phyloP scores from a whole-genome alignment of 2,329 filamentous ascomycete species.

The Chaetoscypha palmicola region DNA sequence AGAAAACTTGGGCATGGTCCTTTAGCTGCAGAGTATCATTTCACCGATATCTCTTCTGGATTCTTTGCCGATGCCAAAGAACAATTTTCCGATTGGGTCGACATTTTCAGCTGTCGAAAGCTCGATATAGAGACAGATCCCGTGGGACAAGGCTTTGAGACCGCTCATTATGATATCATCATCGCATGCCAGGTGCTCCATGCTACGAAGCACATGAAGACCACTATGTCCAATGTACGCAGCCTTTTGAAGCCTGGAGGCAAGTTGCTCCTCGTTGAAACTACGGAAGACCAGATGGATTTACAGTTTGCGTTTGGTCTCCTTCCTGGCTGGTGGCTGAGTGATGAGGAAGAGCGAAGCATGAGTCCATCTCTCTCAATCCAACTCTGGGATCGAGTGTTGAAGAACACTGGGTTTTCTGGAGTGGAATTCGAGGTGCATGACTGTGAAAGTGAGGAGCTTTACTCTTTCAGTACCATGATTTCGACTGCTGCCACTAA shows the following conservation, averaged over 20 bases:
- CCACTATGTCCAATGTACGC: constrained; percentile 24
- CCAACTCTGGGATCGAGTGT: neutral
- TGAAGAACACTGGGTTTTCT: neutral
- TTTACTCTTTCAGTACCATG: neutral
- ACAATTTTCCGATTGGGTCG: constrained; percentile 7
- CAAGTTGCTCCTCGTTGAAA: constrained; percentile 25
- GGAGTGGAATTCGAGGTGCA: neutral
- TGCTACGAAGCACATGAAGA: constrained; percentile 19
- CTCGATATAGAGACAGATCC: constrained; percentile 21
- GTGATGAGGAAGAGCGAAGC: neutral
- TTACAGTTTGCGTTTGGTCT: constrained; percentile 13
- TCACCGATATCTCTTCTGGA: constrained; percentile 22
- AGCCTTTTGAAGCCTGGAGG: constrained; percentile 28
- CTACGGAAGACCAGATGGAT: constrained; percentile 16
- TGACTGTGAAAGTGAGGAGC: neutral
- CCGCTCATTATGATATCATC: constrained; percentile 20
- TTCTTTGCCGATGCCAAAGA: constrained; percentile 32
- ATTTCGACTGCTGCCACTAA: neutral
- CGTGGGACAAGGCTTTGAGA: constrained; percentile 20
- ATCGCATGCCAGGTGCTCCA: constrained; percentile 23
- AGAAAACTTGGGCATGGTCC: neutral
- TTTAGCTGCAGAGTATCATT: constrained; percentile 13
- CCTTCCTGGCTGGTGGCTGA: constrained; percentile 15
- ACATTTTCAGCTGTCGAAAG: constrained; percentile 26
- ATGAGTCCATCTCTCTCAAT: neutral